These are phyloP conservation scores for Puccinia coronata DNA, from an alignment of 1,284 basidiomycete species.

Conservation along the genomic window DNA sequence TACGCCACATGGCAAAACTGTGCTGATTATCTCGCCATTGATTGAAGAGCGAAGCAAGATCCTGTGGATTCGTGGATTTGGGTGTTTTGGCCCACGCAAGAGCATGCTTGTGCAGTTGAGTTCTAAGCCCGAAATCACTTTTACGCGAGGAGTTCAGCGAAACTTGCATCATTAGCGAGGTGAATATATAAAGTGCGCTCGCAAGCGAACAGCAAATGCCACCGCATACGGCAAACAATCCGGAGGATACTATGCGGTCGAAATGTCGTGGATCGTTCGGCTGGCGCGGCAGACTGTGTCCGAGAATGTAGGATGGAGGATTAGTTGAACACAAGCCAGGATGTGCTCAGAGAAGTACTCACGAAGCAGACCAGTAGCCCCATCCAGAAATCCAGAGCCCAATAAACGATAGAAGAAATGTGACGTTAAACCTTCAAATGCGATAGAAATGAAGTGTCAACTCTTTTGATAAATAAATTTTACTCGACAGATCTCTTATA, in stretches of 20 bases:
- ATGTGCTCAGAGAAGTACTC: neutral
- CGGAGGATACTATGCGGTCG: neutral
- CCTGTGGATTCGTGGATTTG: neutral
- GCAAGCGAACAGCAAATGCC: neutral
- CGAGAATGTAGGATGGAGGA: neutral
- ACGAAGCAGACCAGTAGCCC: slow-evolving; percentile 26
- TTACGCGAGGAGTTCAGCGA: neutral
- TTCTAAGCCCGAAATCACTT: neutral
- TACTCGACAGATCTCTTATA: neutral
- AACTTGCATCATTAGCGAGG: slow-evolving; percentile 4
- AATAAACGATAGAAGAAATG: neutral
- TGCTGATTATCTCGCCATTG: neutral
- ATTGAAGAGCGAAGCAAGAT: slow-evolving; percentile 12
- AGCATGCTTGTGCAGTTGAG: neutral
- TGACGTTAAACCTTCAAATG: slow-evolving; percentile 4
- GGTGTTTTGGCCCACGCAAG: neutral
- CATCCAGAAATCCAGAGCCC: slow-evolving; percentile 20
- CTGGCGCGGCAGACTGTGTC: slow-evolving; percentile 2
- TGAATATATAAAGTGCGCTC: slow-evolving; percentile 1
- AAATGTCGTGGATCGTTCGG: neutral
- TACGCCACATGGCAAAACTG: neutral
- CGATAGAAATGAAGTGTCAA: neutral
- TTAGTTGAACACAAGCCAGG: neutral
- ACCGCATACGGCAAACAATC: neutral
- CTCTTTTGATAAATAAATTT: neutral